These are phyloP conservation scores for Gossypium schwendimanii DNA, from an alignment of 441 rosid species.

Conservation along the genomic window DNA sequence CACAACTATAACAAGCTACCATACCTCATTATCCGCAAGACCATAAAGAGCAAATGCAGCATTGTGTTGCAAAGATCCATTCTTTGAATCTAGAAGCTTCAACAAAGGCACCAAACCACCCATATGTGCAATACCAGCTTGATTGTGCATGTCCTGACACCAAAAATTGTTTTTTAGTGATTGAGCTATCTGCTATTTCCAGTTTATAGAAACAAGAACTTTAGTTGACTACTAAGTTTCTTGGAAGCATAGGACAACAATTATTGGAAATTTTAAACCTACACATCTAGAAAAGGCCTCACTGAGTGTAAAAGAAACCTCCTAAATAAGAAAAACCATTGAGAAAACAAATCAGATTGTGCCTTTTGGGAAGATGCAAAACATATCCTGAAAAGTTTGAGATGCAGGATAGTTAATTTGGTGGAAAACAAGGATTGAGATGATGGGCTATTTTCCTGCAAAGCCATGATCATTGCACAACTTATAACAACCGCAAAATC, in stretches of 20 bases:
- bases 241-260: not conserved
- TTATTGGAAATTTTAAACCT: not conserved
- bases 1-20: conserved; percentile 2
- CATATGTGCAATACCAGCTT: conserved; percentile 91
- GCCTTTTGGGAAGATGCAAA: not conserved
- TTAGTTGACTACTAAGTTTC: not conserved
- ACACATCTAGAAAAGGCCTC: not conserved
- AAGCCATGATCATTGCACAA: not conserved
- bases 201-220: not conserved
- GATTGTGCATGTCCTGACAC: conserved; percentile 80
- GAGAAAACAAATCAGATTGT: not conserved
- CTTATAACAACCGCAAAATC: not conserved
- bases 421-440: not conserved
- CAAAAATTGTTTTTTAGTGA: conserved; percentile 7
- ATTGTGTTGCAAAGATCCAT: conserved; percentile 96
- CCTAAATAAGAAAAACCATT: not conserved
- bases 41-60: conserved; percentile 98
- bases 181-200: conserved; percentile 2
- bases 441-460: not conserved
- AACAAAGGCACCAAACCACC: conserved; percentile 84
- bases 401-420: not conserved
- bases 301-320: not conserved
- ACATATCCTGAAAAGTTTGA: not conserved
- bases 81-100: conserved; percentile 90
- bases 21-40: conserved; percentile 96